A percentile compares a stretch with the other conserved stretches of the same genome.
Evolutionary conservation across 75 land plant species (phyloP).

Genomic region (Cupressus sempervirens): DNA sequence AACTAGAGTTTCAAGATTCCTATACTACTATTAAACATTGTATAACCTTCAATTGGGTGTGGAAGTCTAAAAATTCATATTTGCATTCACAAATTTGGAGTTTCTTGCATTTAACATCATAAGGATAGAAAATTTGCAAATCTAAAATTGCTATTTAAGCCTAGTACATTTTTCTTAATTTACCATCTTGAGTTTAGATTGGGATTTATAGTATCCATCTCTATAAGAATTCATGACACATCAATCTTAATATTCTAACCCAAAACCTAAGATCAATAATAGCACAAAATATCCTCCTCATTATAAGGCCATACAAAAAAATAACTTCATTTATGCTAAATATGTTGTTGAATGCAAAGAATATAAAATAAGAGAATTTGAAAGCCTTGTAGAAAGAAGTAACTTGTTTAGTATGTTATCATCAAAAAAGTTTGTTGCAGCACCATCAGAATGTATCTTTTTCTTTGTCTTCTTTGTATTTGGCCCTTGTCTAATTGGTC

Average conservation of each 20-base stretch:
- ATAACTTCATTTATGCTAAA: background rate
- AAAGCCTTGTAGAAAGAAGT: no score
- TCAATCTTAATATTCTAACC: slow-evolving; percentile 88
- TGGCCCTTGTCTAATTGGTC: slow-evolving; percentile 54
- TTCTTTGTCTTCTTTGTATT: slow-evolving; percentile 59
- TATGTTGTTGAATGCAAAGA: background rate
- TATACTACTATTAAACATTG: no score
- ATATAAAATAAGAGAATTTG: background rate
- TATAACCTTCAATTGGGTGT: no score
- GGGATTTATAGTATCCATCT: slow-evolving; percentile 44
- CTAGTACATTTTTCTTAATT: no score
- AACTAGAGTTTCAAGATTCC: no score
- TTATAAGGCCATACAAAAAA: background rate
- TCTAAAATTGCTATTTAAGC: no score
- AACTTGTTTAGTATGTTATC: slow-evolving; percentile 55
- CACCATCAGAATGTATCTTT: slow-evolving; percentile 54
- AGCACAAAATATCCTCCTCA: background rate
- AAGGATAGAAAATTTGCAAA: no score
- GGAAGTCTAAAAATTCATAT: no score
- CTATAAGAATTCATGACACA: slow-evolving; percentile 57
- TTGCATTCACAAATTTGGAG: no score
- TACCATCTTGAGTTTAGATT: no score
- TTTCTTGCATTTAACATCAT: no score
- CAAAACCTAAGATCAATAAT: slow-evolving; percentile 43
- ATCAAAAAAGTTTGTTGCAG: slow-evolving; percentile 71